Evolutionary conservation across 768 basidiomycete species (phyloP).

Genomic region (Phylloporus scabripes): DNA sequence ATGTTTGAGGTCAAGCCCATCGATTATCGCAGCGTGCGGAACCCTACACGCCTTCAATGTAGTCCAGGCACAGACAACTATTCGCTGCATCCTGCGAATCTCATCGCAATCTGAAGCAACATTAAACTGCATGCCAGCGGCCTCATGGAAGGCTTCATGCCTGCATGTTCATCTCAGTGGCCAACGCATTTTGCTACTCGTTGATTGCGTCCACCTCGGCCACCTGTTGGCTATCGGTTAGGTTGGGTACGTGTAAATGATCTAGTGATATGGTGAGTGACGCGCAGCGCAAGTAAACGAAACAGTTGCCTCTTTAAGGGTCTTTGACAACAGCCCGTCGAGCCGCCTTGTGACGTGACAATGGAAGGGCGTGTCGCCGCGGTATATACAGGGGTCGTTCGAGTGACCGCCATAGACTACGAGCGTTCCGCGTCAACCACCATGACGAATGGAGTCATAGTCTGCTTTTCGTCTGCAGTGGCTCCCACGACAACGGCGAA

Average conservation of each 20-base stretch:
- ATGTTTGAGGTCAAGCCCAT: not conserved
- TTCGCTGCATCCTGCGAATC: not conserved
- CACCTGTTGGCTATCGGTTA: conserved; percentile 6
- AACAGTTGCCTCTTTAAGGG: conserved; percentile 33
- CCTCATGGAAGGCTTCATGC: conserved; percentile 49
- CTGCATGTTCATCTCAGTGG: conserved; percentile 64
- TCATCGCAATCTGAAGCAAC: not conserved
- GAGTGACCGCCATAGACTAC: conserved; percentile 73
- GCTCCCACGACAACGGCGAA: not conserved
- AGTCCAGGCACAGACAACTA: not conserved
- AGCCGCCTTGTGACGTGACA: too few relatives aligned
- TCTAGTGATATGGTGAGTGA: not conserved
- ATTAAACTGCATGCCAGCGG: not conserved
- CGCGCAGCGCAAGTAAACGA: not conserved
- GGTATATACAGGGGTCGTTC: conserved; percentile 67
- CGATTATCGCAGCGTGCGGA: not conserved
- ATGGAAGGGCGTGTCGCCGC: too few relatives aligned
- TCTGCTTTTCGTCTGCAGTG: not conserved
- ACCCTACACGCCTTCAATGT: not conserved
- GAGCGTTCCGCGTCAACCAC: conserved; percentile 70
- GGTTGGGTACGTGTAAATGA: conserved; percentile 82
- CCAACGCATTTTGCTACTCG: conserved; percentile 52
- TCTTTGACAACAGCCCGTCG: conserved; percentile 69
- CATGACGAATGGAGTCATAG: conserved; percentile 21
- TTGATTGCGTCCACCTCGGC: conserved; percentile 55